Evolutionary conservation across 352 stramenopile species (phyloP).

Genomic region (Globisporangium middletonii): DNA sequence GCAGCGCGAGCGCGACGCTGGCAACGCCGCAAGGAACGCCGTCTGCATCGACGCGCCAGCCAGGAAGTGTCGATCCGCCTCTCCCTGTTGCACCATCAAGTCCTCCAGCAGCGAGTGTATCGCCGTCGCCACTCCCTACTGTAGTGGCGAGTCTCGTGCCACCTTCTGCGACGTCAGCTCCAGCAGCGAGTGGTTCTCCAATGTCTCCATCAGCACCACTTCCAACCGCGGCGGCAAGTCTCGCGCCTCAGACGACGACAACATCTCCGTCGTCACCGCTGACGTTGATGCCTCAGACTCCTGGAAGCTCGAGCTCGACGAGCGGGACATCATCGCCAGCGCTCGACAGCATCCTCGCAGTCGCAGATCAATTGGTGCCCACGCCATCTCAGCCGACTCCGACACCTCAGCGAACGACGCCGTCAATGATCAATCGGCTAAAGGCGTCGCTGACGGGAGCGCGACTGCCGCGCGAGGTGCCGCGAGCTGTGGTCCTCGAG

Average conservation of each 20-base stretch:
- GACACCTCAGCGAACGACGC: slow-evolving; percentile 3
- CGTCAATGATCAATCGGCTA: neutral
- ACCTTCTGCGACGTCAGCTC: neutral
- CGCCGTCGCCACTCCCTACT: neutral
- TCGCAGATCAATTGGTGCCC: no score
- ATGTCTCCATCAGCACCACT: no score
- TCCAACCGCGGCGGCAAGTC: no score
- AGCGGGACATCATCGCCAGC: no score
- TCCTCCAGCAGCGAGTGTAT: neutral
- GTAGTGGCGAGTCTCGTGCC: neutral
- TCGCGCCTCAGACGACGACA: no score
- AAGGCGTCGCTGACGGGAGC: neutral
- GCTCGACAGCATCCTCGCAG: no score
- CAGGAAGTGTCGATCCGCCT: neutral
- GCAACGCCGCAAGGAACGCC: neutral
- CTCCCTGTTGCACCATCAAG: neutral
- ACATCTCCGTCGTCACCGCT: no score
- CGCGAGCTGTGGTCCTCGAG: neutral
- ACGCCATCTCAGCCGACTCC: neutral
- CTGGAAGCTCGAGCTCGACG: no score
- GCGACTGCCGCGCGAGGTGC: neutral
- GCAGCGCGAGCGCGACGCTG: neutral
- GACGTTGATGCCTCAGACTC: no score
- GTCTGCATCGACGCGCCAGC: no score
- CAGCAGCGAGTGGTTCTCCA: neutral